Conservation (phyloP, 352 stramenopile species). For the Phytophthora idaei region DNA sequence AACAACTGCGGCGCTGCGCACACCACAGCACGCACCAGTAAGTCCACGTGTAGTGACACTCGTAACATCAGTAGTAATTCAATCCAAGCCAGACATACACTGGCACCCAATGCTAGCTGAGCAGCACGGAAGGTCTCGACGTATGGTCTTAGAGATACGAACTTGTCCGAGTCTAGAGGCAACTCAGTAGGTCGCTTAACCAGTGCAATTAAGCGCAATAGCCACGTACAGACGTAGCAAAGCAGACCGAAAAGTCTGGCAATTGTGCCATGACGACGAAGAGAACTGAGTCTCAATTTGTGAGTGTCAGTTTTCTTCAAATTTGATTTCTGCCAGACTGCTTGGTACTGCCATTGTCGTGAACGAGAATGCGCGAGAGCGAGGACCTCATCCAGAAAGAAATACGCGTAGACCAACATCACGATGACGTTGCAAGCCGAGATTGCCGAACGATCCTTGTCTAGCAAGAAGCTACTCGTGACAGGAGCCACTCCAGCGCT, state of each 20-base stretch:
- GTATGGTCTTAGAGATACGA: slow-evolving; percentile 46
- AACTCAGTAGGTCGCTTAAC: slow-evolving; percentile 43
- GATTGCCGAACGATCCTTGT: slow-evolving; percentile 30
- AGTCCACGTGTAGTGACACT: slow-evolving; percentile 44
- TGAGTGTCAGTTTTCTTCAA: neutral
- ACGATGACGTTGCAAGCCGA: slow-evolving; percentile 39
- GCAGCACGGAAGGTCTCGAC: slow-evolving; percentile 43
- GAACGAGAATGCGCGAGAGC: slow-evolving; percentile 30
- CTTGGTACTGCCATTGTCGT: slow-evolving; percentile 27
- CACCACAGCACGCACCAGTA: slow-evolving; percentile 45
- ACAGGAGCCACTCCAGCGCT: slow-evolving; percentile 39
- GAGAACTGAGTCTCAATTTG: slow-evolving; percentile 13
- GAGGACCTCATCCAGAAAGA: slow-evolving; percentile 51
- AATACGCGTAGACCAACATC: slow-evolving; percentile 52
- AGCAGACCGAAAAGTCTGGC: slow-evolving; percentile 40
- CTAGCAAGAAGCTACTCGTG: slow-evolving; percentile 46
- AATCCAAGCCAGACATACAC: slow-evolving; percentile 52
- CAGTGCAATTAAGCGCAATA: slow-evolving; percentile 44
- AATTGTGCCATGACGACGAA: slow-evolving; percentile 37
- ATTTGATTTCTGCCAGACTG: slow-evolving; percentile 26
- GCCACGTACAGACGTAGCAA: slow-evolving; percentile 49
- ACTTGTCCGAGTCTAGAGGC: slow-evolving; percentile 38
- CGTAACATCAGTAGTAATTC: slow-evolving; percentile 49
- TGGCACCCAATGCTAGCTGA: slow-evolving; percentile 40
- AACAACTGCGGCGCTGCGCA: slow-evolving; percentile 38